Conservation (phyloP, 192 early-diverging fungal species). For the Podila horticola region DNA sequence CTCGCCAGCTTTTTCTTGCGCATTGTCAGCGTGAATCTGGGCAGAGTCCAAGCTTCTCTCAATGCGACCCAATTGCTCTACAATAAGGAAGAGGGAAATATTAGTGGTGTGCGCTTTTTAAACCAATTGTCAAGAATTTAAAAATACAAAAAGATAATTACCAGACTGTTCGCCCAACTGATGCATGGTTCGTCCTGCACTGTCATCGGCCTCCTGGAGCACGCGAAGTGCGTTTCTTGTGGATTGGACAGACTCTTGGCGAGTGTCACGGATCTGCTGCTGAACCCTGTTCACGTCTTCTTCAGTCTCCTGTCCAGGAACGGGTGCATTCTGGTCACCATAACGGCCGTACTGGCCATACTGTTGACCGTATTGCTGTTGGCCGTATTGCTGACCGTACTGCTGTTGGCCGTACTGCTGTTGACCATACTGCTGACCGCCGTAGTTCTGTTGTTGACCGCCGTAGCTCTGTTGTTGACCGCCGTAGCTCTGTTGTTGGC, state of each 20-base stretch:
- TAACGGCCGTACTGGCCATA: slow-evolving; percentile 39
- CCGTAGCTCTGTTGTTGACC: slow-evolving; percentile 8
- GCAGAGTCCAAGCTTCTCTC: slow-evolving; percentile 75
- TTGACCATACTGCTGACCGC: slow-evolving; percentile 8
- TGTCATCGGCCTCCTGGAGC: slow-evolving; percentile 69
- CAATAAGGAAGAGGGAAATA: neutral
- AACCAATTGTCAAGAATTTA: neutral
- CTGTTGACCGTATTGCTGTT: slow-evolving; percentile 10
- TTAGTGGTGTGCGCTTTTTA: neutral
- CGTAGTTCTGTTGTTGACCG: slow-evolving; percentile 16
- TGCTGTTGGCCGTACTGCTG: slow-evolving; percentile 33
- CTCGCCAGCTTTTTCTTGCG: slow-evolving; percentile 61
- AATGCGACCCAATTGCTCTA: slow-evolving; percentile 57
- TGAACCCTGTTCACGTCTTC: slow-evolving; percentile 70
- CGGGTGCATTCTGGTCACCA: slow-evolving; percentile 32
- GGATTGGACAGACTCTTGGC: slow-evolving; percentile 73
- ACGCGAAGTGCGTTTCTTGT: slow-evolving; percentile 72
- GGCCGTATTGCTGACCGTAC: slow-evolving; percentile 12
- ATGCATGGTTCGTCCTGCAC: slow-evolving; percentile 67
- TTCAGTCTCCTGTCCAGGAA: slow-evolving; percentile 66
- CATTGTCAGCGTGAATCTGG: slow-evolving; percentile 65
- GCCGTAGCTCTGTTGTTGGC: slow-evolving; percentile 6
- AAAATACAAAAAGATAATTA: slow-evolving; percentile 21
- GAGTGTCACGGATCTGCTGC: slow-evolving; percentile 67
- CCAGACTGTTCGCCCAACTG: slow-evolving; percentile 74